phyloP scores from a whole-genome alignment of 2,329 filamentous ascomycete species.

The Trichothecium roseum region DNA sequence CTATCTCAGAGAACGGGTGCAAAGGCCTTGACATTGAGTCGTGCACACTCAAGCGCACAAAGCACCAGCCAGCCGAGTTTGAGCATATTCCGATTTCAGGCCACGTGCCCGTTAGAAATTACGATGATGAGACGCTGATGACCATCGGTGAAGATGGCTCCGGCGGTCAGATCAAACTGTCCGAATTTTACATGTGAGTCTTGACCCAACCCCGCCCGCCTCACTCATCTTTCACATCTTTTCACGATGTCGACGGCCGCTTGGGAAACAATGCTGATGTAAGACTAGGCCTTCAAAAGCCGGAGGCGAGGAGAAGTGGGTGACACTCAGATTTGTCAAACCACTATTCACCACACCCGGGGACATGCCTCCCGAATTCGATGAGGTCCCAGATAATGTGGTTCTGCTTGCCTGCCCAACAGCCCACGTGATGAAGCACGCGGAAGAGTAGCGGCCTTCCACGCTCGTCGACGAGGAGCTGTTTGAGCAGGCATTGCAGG shows the following conservation, averaged over 20 bases:
- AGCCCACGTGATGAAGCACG: neutral
- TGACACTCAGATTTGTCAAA: neutral
- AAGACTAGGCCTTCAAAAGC: no score
- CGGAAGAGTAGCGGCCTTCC: neutral
- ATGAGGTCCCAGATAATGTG: neutral
- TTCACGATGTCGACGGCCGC: no score
- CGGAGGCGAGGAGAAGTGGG: no score
- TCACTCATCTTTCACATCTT: no score
- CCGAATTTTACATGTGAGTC: slow-evolving; percentile 1
- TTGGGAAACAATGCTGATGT: no score
- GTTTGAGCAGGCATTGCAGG: neutral
- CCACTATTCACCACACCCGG: neutral
- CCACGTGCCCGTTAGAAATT: no score
- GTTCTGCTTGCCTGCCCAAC: neutral
- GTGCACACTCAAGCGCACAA: no score
- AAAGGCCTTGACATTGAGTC: no score
- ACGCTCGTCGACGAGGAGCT: neutral
- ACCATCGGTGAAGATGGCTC: neutral
- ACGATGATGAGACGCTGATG: neutral
- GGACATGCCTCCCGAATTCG: neutral
- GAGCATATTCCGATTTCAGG: no score
- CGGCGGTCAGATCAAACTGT: neutral
- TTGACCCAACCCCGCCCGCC: no score
- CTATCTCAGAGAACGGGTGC: no score
- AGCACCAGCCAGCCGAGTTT: no score